Evolutionary conservation across 1,284 basidiomycete species (phyloP).

Genomic region (Ceratorhiza oryzae-sativae): DNA sequence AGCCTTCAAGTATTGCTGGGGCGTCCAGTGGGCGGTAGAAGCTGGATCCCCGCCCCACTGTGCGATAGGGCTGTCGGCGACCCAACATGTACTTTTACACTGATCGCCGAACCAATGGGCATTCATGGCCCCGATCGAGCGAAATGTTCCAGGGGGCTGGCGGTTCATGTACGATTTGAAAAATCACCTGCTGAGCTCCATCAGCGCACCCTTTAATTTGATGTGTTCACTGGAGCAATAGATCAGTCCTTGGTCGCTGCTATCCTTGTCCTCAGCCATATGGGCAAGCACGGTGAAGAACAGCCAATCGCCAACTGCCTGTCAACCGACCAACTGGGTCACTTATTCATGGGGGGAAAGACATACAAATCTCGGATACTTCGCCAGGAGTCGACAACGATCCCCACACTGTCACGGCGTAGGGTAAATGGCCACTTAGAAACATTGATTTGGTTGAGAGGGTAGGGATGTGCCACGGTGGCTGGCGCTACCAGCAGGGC

Average conservation of each 20-base stretch:
- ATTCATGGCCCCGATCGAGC: neutral
- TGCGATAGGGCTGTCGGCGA: neutral
- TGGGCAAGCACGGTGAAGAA: neutral
- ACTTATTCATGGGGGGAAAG: neutral
- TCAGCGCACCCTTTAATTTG: neutral
- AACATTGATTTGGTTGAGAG: neutral
- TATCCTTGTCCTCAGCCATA: neutral
- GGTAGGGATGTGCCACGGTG: conserved; percentile 3
- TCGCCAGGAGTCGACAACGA: neutral
- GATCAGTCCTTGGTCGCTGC: conserved; percentile 2
- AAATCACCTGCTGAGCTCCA: conserved; percentile 1
- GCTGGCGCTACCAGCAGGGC: neutral
- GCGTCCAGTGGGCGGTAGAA: neutral
- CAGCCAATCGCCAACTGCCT: neutral
- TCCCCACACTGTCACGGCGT: neutral
- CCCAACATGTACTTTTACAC: neutral
- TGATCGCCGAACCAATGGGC: neutral
- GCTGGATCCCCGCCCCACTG: neutral
- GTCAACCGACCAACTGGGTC: neutral
- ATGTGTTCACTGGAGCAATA: conserved; percentile 7
- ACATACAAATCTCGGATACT: neutral
- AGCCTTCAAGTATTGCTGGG: neutral
- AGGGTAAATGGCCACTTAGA: conserved; percentile 5
- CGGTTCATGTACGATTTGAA: neutral
- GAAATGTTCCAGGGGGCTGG: neutral